Conservation (phyloP, 1,284 basidiomycete species). For the Ustilago loliicola region DNA sequence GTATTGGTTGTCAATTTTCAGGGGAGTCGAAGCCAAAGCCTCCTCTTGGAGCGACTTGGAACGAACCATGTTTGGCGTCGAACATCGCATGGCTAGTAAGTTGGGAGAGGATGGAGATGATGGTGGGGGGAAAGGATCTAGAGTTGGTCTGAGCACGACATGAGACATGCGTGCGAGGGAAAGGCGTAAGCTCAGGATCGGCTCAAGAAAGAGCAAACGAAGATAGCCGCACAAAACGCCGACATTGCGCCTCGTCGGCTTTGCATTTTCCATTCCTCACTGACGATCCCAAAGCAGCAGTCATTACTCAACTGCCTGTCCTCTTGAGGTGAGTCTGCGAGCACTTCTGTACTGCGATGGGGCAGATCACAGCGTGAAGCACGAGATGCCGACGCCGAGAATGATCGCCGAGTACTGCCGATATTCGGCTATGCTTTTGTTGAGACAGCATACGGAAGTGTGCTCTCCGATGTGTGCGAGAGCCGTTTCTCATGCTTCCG, state of each 20-base stretch:
- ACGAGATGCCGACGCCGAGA: neutral
- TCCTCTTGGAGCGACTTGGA: slow-evolving; percentile 12
- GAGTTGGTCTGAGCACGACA: neutral
- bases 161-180: no score
- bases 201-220: neutral
- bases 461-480: neutral
- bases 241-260: neutral
- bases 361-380: no score
- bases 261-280: neutral
- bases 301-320: neutral
- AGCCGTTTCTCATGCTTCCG: neutral
- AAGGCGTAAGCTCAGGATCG: neutral
- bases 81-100: neutral
- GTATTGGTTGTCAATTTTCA: slow-evolving; percentile 14
- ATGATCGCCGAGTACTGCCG: neutral
- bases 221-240: slow-evolving; percentile 8
- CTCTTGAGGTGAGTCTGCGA: neutral
- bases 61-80: slow-evolving; percentile 12
- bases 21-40: slow-evolving; percentile 18
- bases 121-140: neutral
- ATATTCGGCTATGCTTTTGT: neutral
- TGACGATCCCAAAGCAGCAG: neutral
- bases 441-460: neutral
- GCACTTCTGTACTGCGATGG: no score
- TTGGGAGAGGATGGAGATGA: neutral